A percentile compares a stretch with the other conserved stretches of the same genome.
These are phyloP conservation scores for Austroboletus novae-zelandiae DNA, from an alignment of 1,284 basidiomycete species.

Conservation along the genomic window DNA sequence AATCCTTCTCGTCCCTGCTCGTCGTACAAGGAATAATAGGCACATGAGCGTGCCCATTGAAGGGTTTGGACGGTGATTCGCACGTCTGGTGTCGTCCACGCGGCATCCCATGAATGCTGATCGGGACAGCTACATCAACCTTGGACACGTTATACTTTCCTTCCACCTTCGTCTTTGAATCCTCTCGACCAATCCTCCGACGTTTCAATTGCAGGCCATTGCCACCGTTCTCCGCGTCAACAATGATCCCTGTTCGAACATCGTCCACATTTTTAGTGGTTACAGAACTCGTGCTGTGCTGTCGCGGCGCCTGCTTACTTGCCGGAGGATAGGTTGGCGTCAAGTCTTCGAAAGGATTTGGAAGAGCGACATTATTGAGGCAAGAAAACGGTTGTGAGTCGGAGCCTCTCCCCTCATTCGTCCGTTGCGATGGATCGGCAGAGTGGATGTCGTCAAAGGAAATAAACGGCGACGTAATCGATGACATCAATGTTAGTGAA, in stretches of 20 bases:
- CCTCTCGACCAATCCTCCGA: constrained; percentile 12
- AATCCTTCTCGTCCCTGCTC: background rate
- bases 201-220: constrained; percentile 12
- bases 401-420: background rate
- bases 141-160: background rate
- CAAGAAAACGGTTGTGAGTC: constrained; percentile 13
- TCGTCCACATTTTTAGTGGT: background rate
- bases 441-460: constrained; percentile 4
- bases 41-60: background rate
- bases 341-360: background rate
- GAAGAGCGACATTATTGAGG: constrained; percentile 15
- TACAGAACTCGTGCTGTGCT: background rate
- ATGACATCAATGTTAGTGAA: background rate
- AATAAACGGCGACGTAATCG: constrained; percentile 14
- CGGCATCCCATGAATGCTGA: too few relatives aligned
- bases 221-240: constrained; percentile 6
- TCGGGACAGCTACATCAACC: too few relatives aligned
- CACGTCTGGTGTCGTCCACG: background rate
- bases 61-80: background rate
- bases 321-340: background rate
- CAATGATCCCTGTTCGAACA: background rate
- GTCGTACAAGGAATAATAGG: background rate
- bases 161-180: background rate
- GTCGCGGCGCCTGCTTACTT: too few relatives aligned
- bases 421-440: background rate